Evolutionary conservation across 2,329 filamentous ascomycete genomes (phyloP).

Genomic region (Neofusicoccum ribis): DNA sequence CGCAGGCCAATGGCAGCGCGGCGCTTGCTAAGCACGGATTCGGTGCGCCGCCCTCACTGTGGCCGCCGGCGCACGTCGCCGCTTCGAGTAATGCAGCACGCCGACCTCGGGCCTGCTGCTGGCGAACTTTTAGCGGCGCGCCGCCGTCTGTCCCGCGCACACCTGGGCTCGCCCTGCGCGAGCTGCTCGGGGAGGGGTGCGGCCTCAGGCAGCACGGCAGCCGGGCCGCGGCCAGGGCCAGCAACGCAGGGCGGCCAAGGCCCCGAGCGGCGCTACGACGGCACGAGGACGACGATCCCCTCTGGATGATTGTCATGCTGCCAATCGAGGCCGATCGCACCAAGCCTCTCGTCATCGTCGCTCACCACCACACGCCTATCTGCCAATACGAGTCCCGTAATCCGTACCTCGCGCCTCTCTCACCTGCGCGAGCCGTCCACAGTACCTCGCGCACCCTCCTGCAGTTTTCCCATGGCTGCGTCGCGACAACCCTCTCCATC

Average conservation of each 20-base stretch:
- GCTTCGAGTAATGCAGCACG: neutral
- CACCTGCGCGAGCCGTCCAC: neutral
- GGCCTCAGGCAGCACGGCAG: slow-evolving; percentile 10
- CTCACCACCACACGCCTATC: slow-evolving; percentile 9
- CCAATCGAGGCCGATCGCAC: slow-evolving; percentile 13
- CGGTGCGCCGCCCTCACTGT: neutral
- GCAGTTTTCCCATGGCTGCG: slow-evolving; percentile 1
- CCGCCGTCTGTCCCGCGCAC: no score
- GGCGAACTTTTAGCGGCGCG: neutral
- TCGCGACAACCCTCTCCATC: neutral
- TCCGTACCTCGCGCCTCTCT: neutral
- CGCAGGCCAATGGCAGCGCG: slow-evolving; percentile 8
- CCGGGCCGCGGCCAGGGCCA: slow-evolving; percentile 3
- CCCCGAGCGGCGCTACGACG: slow-evolving; percentile 6
- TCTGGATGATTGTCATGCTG: slow-evolving; percentile 14
- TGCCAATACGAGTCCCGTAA: neutral
- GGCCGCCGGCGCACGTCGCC: neutral
- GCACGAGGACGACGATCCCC: slow-evolving; percentile 13
- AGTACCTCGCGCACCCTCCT: neutral
- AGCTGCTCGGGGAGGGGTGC: neutral
- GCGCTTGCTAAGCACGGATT: slow-evolving; percentile 17
- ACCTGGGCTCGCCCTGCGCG: no score
- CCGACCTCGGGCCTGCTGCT: slow-evolving; percentile 3
- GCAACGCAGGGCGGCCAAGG: neutral
- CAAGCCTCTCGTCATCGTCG: slow-evolving; percentile 11